A percentile compares a stretch with the other conserved stretches of the same genome.
Conservation (phyloP, 176 grass and related monocot species). For the Typha latifolia region DNA sequence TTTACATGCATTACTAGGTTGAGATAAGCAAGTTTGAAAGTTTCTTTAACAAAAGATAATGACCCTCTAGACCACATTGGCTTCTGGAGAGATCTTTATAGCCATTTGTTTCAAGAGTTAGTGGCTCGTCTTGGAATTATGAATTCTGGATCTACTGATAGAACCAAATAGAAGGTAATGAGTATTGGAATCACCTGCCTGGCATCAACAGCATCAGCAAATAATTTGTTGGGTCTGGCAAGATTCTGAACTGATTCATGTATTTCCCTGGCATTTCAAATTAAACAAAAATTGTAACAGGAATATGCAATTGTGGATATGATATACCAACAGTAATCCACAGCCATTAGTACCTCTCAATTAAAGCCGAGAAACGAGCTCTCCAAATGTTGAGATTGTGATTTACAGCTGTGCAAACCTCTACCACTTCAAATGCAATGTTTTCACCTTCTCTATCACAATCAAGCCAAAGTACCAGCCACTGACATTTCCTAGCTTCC, state of each 20-base stretch:
- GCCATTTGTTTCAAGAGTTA: background rate
- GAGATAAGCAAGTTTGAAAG: too few relatives aligned
- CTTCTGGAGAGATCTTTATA: too few relatives aligned
- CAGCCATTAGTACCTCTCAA: constrained; percentile 54
- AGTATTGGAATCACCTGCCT: constrained; percentile 62
- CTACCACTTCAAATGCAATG: constrained; percentile 88
- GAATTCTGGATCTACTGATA: background rate
- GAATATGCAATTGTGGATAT: background rate
- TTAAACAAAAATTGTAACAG: constrained; percentile 7
- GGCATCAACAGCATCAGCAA: constrained; percentile 85
- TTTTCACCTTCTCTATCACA: constrained; percentile 99
- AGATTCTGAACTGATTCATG: constrained; percentile 79
- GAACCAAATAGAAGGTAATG: background rate
- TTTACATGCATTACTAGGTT: too few relatives aligned
- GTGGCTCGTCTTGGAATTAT: background rate
- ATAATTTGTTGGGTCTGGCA: constrained; percentile 86
- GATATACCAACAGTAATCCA: background rate
- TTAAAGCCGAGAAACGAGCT: constrained; percentile 93
- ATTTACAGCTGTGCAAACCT: constrained; percentile 65
- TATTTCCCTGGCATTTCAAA: constrained; percentile 70
- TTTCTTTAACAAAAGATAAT: too few relatives aligned
- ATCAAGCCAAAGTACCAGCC: constrained; percentile 95
- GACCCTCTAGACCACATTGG: too few relatives aligned
- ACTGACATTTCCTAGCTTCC: constrained; percentile 77
- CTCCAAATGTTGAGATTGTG: constrained; percentile 68